Evolutionary conservation across 805 yeast species (phyloP), one percentile per base, ranked within the genome.

Genomic region (Candida germanica): DNA sequence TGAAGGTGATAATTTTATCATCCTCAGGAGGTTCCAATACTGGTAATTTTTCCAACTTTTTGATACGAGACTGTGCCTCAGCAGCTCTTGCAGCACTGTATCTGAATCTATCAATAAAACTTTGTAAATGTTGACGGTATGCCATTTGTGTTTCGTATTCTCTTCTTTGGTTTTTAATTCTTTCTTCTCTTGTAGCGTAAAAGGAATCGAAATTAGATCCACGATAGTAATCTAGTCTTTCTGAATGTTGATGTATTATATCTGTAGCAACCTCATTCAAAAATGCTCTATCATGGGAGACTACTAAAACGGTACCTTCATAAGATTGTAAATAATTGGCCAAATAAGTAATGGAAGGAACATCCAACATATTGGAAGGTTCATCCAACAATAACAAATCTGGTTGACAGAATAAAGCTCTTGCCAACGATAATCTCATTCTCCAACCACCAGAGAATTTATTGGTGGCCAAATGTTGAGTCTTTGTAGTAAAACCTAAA

Each of bases 321-420:
- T 93, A 93, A 6, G 86, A 73, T 56, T 87, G 95, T 49, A 93
- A 68, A 58, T 93, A 93, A 49, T 85, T 79, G 8, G 98, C 91
- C 56, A 93, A 73, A 59, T 80, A 93, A 1, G 97, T 91, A 58
- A 93, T 87, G 36, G 98, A 89, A 19, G 98, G 99, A 61, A 93
- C 96, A 78, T 93, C 99, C 95, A 93, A 85, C 96, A 89, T 93
- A 82, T 93, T 93, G 43, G 98, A 89, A 54, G 99, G 99, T 75
- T 93, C 99, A 77, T 93, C 98, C 47, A 93, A 75, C 56, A 93
- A 69, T 48, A 93, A 71, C 47, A 93, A 71, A 61, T 93, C 98
- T 0, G 98, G 98, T 58, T 87, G 83, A 75, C 97, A 91, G 74
- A 93, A 93, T 58, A 93, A 74, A 0, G 98, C 98, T 66, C 98